These are phyloP conservation scores for Nakazawaea populi DNA, from an alignment of 805 yeast species.

Conservation along the genomic window DNA sequence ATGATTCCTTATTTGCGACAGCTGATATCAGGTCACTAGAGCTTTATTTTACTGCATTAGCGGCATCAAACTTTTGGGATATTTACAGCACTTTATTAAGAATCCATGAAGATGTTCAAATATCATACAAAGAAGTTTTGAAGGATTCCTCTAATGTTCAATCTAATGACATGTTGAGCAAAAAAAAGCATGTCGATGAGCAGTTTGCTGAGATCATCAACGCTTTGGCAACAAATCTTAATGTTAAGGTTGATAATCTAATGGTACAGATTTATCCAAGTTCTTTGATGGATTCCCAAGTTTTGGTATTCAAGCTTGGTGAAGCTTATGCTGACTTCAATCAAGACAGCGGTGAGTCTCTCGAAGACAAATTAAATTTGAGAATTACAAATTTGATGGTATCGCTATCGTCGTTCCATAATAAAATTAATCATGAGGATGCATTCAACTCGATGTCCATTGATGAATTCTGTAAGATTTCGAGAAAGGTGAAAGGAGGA, in stretches of 20 bases:
- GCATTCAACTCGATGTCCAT: slow-evolving; percentile 39
- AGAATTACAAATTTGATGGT: slow-evolving; percentile 58
- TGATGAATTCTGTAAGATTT: slow-evolving; percentile 47
- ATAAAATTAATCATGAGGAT: slow-evolving; percentile 41
- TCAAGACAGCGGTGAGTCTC: slow-evolving; percentile 36
- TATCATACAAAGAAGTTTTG: slow-evolving; percentile 71
- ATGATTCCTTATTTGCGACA: slow-evolving; percentile 57
- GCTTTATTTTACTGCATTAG: slow-evolving; percentile 72
- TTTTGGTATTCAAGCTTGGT: slow-evolving; percentile 55
- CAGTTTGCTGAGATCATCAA: slow-evolving; percentile 22
- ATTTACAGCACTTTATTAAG: slow-evolving; percentile 65
- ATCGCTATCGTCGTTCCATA: slow-evolving; percentile 57
- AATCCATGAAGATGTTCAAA: slow-evolving; percentile 65
- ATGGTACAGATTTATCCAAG: slow-evolving; percentile 75
- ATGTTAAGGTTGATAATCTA: slow-evolving; percentile 51
- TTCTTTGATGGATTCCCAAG: slow-evolving; percentile 72
- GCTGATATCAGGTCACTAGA: slow-evolving; percentile 46
- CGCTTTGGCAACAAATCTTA: slow-evolving; percentile 61
- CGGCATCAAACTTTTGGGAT: slow-evolving; percentile 79
- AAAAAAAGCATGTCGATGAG: slow-evolving; percentile 13
- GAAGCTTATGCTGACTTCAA: slow-evolving; percentile 47
- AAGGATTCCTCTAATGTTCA: slow-evolving; percentile 41
- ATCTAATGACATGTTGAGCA: slow-evolving; percentile 12
- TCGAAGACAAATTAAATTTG: slow-evolving; percentile 55
- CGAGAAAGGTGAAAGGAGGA: slow-evolving; percentile 68